Evolutionary conservation across 148 eudicot genomes (phyloP).

Genomic region (Diospyros kaki): DNA sequence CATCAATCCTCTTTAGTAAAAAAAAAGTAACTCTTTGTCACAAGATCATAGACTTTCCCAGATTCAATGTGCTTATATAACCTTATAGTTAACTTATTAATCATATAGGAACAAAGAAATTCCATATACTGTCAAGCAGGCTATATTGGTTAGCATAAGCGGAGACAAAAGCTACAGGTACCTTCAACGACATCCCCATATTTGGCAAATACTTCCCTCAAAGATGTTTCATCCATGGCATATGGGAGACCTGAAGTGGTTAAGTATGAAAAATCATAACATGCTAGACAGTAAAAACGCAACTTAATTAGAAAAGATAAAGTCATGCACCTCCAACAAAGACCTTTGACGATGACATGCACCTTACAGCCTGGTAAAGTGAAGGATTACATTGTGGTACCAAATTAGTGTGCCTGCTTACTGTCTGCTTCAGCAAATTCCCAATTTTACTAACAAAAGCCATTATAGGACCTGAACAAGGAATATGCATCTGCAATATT

Average conservation of each 20-base stretch:
- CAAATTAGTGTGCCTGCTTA: constrained; percentile 35
- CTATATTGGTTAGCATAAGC: neutral
- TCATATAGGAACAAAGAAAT: neutral
- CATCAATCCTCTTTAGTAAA: neutral
- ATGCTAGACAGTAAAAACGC: neutral
- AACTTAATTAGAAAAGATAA: neutral
- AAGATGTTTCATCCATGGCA: constrained; percentile 40
- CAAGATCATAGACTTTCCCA: neutral
- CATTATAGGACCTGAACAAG: constrained; percentile 38
- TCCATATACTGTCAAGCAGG: neutral
- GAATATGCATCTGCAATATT: neutral
- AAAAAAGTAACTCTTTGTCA: neutral
- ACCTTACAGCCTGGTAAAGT: constrained; percentile 54
- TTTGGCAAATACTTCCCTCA: constrained; percentile 47
- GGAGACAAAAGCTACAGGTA: constrained; percentile 2
- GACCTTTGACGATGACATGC: constrained; percentile 64
- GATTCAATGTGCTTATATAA: neutral
- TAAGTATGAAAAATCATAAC: neutral
- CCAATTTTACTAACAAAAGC: constrained; percentile 67
- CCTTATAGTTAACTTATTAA: neutral
- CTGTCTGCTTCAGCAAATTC: constrained; percentile 43
- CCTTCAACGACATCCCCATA: constrained; percentile 77
- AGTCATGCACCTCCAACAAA: constrained; percentile 63
- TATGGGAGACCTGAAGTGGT: constrained; percentile 60
- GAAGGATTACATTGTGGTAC: constrained; percentile 46